Evolutionary conservation across 2,329 filamentous ascomycete genomes (phyloP), one percentile per base, ranked within the genome.

Genomic region (Camillea tinctor): DNA sequence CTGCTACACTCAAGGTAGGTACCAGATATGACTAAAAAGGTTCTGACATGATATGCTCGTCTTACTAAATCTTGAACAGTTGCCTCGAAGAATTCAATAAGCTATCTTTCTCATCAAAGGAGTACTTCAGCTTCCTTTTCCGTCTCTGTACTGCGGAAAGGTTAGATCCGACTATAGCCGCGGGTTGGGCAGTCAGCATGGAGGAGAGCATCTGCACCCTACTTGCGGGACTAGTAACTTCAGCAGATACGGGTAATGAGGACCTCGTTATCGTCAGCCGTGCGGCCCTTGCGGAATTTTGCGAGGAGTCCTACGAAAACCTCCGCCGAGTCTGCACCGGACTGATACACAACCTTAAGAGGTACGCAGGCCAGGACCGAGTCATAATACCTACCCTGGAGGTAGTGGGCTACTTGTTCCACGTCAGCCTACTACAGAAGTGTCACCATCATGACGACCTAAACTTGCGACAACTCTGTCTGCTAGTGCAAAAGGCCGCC

Each of bases 161-260:
- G 58, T 72, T 83, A 7, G 71, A 74, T 21, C 69, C 75, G 2
- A 68, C 71, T 19, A 73, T 82, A 21, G 69, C 74, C 17, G 62
- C 71, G 1, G 71, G 79, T 1, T 75, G 75, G 50, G 67, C 64
- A 15, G 60, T 67, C 17, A 70, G 76, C 40, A 44, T 66, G 1
- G 69, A 68, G 1, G 64, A 68, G 1, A 84, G 82, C 80, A 80
- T 80, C 69, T 73, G 77, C 0, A 77, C 79, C 54, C 77, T 93
- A 17, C 75, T 93, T 58, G 80, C 87, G 44, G 91, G 91, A 17
- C 84, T 85, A 60, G 84, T 90, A 13, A 90, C 86, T 7, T 92
- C 90, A 1, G 89, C 90, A 8, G 90, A 92, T 69, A 87, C 88
- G n/a, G 89, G 89, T 44, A 90, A 91, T 60, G 90, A 94, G 69